Evolutionary conservation across 257 asterid genomes (phyloP), one percentile per base, ranked within the genome.

Genomic region (Perilla frutescens): DNA sequence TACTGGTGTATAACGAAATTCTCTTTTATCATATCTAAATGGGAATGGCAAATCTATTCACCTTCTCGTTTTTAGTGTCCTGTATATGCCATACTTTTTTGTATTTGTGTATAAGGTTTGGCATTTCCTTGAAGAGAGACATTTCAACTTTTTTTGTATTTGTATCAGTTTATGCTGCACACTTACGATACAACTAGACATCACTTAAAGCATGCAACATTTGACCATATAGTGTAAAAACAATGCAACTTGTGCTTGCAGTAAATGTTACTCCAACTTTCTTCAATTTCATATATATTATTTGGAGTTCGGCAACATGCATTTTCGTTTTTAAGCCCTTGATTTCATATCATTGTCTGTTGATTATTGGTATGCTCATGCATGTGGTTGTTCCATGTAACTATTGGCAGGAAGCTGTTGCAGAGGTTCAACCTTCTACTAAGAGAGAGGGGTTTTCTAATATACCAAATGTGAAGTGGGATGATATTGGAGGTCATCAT

Each of bases 391-490:
- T 44, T 62, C 55, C 4, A 8, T 68, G 8, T 5, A 47, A 71
- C 72, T 82, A 74, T 43, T 77, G 77, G 79, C 82, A 93, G 98
- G 91, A 83, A 85, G 96, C 97, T 74, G 92, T 81, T 66, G 87
- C 87, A 82, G 71, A 69, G 70, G 86, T 93, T 78, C 97, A 91
- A 81, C 91, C 97, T 58, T 93, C 98, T 72, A 84, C 92, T 39
- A 84, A 85, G 74, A 87, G 96, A 80, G 97, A 93, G 82, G 98
- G 98, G 34, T 91, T 93, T 86, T 93, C 98, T 55, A 79, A 84
- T 37, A 75, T 91, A 72, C 98, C 98, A 32, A 88, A 80, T 80
- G 94, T 87, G 41, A 93, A 85, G 67, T 93, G 98, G 98, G 94
- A 88, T 75, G 94, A 89, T 74, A 96, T 93, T 48, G 98, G 98